Evolutionary conservation across 2,329 filamentous ascomycete genomes (phyloP), one percentile per base, ranked within the genome.

Genomic region (Aspergillus ochraceoroseus): DNA sequence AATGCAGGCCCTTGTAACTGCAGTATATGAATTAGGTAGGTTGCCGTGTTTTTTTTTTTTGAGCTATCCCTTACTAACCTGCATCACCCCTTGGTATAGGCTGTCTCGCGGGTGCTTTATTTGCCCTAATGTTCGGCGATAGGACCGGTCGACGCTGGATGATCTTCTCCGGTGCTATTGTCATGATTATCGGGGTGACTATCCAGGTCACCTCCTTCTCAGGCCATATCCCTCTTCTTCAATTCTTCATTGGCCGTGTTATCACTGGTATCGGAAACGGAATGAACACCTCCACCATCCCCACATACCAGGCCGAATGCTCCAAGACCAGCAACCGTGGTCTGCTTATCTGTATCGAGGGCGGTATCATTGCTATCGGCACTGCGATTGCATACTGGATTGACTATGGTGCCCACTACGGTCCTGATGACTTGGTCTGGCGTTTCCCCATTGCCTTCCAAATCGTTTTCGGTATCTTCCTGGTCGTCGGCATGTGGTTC

Each of bases 291-390:
- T 70, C 68, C 0, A 75, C 72, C 0, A 74, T 75, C 20, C 73
- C 73, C 2, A 73, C 70, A 4, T 76, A 74, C 50, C 72, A 75
- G 59, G 70, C 72, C 5, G 73, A 76, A 50, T 75, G 71, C 53
- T 72, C 71, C 3, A 68, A 64, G 41, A 72, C 76, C 0, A 73
- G 71, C 51, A 79, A 79, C 58, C 72, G 77, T 48, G 78, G 78
- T 48, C 70, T 79, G 22, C 61, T 80, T 38, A 80, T 80, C 51
- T 79, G 76, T 57, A 77, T 80, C 32, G 76, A 71, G 54, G 74
- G 70, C 51, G 73, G 72, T 54, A 62, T 67, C 20, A 71, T 75
- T 30, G 71, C 71, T 6, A 70, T 74, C 36, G 72, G 73, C 25
- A 73, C 70, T 4, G 54, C 70, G 11, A 73, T 75, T 38, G 71